phyloP scores from a whole-genome alignment of 371 early-diverging fungal species.

The Actinomucor elegans region DNA sequence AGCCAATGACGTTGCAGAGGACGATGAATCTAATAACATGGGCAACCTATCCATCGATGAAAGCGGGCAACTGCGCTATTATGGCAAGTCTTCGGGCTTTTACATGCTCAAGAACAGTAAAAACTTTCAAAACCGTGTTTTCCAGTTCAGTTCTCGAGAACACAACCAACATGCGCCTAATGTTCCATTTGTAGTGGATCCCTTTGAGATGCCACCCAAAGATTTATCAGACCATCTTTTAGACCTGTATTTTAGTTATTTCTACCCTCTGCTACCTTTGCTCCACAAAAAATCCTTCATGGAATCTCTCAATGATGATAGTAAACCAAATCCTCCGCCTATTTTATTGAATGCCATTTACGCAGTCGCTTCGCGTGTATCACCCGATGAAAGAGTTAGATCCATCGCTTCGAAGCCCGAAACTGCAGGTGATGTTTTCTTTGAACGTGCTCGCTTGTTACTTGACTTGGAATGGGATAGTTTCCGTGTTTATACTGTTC shows the following conservation, averaged over 20 bases:
- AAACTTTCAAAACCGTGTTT: conserved; percentile 33
- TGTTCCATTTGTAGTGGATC: conserved; percentile 19
- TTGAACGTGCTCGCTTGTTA: conserved; percentile 42
- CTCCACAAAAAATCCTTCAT: conserved; percentile 70
- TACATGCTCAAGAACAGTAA: conserved; percentile 46
- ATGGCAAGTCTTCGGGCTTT: conserved; percentile 49
- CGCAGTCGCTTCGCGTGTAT: conserved; percentile 47
- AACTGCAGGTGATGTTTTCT: conserved; percentile 49
- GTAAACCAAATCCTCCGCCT: conserved; percentile 36
- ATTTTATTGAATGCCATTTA: conserved; percentile 55
- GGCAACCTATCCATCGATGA: conserved; percentile 40
- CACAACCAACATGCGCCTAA: conserved; percentile 3
- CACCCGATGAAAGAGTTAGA: conserved; percentile 39
- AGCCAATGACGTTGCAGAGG: background rate
- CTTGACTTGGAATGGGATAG: conserved; percentile 46
- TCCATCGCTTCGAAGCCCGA: conserved; percentile 32
- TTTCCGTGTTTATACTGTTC: conserved; percentile 41
- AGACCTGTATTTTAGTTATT: conserved; percentile 63
- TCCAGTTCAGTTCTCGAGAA: conserved; percentile 35
- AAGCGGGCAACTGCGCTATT: conserved; percentile 47
- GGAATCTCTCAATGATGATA: conserved; percentile 26
- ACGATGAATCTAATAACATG: conserved; percentile 13
- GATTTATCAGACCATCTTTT: conserved; percentile 66
- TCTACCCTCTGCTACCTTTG: conserved; percentile 68
- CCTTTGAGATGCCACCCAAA: conserved; percentile 57